Conservation (phyloP, 768 basidiomycete species). For the Panellus pusillus region DNA sequence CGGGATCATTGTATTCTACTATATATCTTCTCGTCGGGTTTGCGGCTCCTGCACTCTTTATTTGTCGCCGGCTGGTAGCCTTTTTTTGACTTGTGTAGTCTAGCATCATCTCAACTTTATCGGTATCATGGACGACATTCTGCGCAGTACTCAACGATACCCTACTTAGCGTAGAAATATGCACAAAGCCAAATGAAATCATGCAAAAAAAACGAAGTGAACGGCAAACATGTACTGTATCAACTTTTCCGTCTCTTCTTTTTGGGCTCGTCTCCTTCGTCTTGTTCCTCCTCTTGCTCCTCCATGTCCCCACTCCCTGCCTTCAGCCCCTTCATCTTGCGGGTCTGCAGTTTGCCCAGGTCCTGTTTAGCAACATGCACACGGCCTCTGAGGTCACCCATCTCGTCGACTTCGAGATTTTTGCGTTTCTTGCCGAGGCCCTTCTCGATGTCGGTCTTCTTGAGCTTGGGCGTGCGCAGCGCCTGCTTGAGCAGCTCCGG, state of each 20-base stretch:
- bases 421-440: slow-evolving; percentile 91
- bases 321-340: slow-evolving; percentile 96
- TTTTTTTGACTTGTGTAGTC: slow-evolving; percentile 49
- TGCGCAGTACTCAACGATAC: slow-evolving; percentile 57
- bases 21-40: slow-evolving; percentile 26
- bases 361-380: slow-evolving; percentile 92
- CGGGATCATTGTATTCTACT: slow-evolving; percentile 35
- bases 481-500: slow-evolving; percentile 79
- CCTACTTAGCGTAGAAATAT: slow-evolving; percentile 40
- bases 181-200: slow-evolving; percentile 22
- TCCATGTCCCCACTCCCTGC: slow-evolving; percentile 25
- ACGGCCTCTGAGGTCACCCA: slow-evolving; percentile 92
- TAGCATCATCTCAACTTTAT: slow-evolving; percentile 47
- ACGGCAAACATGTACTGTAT: neutral
- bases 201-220: slow-evolving; percentile 10
- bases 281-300: slow-evolving; percentile 23
- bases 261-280: slow-evolving; percentile 14
- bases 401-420: slow-evolving; percentile 96
- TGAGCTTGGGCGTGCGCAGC: slow-evolving; percentile 81
- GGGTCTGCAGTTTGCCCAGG: slow-evolving; percentile 77
- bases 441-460: slow-evolving; percentile 83
- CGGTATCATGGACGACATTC: slow-evolving; percentile 61
- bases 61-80: slow-evolving; percentile 26
- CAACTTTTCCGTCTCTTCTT: slow-evolving; percentile 23
- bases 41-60: slow-evolving; percentile 8